Percentiles rank a stretch among this genome's conserved stretches.
These are phyloP conservation scores for Cladosporium sp. DNA, from an alignment of 2,329 filamentous ascomycete genomes.

Conservation along the genomic window DNA sequence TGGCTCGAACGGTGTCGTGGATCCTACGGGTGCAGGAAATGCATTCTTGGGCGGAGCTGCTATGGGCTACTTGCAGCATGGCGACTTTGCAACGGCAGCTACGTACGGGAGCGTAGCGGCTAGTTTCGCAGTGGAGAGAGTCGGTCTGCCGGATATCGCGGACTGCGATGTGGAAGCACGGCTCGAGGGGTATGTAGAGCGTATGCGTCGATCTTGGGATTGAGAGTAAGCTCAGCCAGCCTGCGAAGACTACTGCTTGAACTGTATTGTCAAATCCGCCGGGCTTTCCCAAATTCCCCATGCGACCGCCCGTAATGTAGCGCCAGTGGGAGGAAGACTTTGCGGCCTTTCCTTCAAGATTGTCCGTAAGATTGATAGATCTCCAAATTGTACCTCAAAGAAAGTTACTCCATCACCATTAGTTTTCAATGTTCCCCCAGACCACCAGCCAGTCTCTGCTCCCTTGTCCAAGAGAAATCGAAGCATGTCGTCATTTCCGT, in stretches of 20 bases:
- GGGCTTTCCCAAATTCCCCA: too few species aligned
- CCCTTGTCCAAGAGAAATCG: background rate
- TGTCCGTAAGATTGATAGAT: background rate
- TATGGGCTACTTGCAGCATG: constrained; percentile 30
- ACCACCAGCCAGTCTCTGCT: background rate
- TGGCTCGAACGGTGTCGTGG: constrained; percentile 28
- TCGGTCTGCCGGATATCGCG: constrained; percentile 26
- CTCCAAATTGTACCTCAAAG: background rate
- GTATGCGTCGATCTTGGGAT: background rate
- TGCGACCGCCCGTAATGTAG: too few species aligned
- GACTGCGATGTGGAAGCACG: background rate
- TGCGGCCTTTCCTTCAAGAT: too few species aligned
- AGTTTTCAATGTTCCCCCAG: background rate
- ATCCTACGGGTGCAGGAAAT: constrained; percentile 35
- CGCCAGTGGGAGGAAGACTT: too few species aligned
- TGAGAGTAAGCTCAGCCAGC: too few species aligned
- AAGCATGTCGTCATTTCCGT: background rate
- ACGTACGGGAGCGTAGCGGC: constrained; percentile 33
- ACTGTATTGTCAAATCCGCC: too few species aligned
- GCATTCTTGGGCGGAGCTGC: constrained; percentile 36
- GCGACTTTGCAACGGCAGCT: constrained; percentile 28
- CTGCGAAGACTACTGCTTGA: too few species aligned
- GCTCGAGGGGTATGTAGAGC: background rate
- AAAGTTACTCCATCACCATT: background rate
- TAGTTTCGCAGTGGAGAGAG: constrained; percentile 33